Percentiles rank a stretch among this genome's conserved stretches.
phyloP scores from a whole-genome alignment of 441 rosid species.

The Aleurites moluccanus region DNA sequence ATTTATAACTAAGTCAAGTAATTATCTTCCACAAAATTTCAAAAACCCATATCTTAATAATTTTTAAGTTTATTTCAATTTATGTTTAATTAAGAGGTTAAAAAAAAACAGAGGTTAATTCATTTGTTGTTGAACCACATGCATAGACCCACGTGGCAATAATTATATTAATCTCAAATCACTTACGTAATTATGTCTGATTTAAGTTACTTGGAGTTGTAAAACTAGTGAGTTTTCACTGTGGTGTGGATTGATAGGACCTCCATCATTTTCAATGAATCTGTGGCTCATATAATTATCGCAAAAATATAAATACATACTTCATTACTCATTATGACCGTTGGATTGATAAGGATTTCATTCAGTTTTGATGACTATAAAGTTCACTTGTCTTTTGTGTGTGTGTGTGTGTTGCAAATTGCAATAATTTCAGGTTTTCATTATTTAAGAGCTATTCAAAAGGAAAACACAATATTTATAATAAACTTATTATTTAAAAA shows the following conservation, averaged over 20 bases:
- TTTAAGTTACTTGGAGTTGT: constrained; percentile 42
- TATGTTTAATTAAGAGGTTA: no score
- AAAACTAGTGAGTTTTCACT: constrained; percentile 19
- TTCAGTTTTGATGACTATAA: no score
- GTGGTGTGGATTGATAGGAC: constrained; percentile 33
- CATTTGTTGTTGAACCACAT: not conserved
- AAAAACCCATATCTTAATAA: no score
- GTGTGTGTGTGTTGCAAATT: not conserved
- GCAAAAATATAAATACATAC: not conserved
- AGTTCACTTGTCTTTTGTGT: no score
- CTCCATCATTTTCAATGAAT: constrained; percentile 31
- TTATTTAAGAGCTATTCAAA: not conserved
- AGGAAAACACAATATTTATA: not conserved
- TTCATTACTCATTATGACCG: constrained; percentile 25
- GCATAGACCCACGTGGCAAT: constrained; percentile 21
- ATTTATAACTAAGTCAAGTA: no score
- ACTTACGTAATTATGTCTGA: constrained; percentile 41
- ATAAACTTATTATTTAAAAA: no score
- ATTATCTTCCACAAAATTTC: no score
- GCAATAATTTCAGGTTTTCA: constrained; percentile 11
- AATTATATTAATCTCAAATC: constrained; percentile 38
- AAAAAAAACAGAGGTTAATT: no score
- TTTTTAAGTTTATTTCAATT: no score
- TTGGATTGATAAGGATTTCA: constrained; percentile 26
- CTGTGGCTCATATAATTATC: constrained; percentile 18